Conservation (phyloP, 805 yeast genomes). For the Metschnikowia aberdeeniae region DNA sequence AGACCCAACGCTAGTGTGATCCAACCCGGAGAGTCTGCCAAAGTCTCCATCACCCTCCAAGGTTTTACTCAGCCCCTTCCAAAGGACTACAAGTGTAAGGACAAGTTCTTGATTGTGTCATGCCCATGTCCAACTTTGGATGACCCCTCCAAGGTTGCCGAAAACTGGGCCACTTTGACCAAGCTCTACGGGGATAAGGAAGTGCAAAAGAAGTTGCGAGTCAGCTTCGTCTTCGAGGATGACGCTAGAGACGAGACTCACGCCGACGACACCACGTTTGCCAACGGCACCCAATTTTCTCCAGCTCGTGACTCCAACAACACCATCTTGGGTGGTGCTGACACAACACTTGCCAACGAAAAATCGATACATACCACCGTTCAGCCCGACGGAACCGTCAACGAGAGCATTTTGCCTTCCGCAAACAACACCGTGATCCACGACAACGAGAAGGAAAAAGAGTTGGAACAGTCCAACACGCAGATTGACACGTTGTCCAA, state of each 20-base stretch:
- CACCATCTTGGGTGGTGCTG: slow-evolving; percentile 13
- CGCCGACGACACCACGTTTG: slow-evolving; percentile 16
- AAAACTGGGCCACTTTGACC: slow-evolving; percentile 74
- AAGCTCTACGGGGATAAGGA: slow-evolving; percentile 50
- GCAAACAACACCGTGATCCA: slow-evolving; percentile 8
- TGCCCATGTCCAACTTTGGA: slow-evolving; percentile 67
- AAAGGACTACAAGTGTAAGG: slow-evolving; percentile 74
- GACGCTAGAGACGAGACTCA: slow-evolving; percentile 18
- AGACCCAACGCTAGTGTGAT: slow-evolving; percentile 89
- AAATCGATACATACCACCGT: slow-evolving; percentile 6
- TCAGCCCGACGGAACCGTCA: slow-evolving; percentile 6
- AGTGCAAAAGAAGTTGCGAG: slow-evolving; percentile 63
- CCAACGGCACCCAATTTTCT: slow-evolving; percentile 20
- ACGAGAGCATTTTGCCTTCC: slow-evolving; percentile 8
- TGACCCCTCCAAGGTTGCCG: slow-evolving; percentile 55
- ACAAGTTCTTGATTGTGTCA: slow-evolving; percentile 86
- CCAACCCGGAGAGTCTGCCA: slow-evolving; percentile 65
- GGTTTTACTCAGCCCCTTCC: slow-evolving; percentile 76
- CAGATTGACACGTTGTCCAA: slow-evolving; percentile 42
- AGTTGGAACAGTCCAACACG: slow-evolving; percentile 37
- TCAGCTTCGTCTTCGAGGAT: slow-evolving; percentile 44
- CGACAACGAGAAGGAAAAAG: slow-evolving; percentile 22
- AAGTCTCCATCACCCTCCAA: slow-evolving; percentile 80
- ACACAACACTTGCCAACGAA: slow-evolving; percentile 14
- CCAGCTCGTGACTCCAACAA: slow-evolving; percentile 13